Percentiles rank a stretch among this genome's conserved stretches.
phyloP scores from a whole-genome alignment of 257 asterid genomes.

The Capsicum chinense region DNA sequence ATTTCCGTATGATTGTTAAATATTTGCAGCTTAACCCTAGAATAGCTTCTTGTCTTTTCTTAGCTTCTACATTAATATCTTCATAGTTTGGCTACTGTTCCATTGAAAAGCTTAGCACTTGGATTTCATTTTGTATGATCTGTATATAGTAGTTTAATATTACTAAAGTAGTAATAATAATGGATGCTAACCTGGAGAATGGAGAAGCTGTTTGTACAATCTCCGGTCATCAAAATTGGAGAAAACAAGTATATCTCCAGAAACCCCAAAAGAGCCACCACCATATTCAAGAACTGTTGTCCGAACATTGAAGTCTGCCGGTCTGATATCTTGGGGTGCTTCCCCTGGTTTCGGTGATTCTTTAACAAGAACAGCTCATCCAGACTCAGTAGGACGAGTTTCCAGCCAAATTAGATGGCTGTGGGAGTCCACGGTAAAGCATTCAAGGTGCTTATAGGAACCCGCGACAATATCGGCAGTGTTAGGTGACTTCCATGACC shows the following conservation, averaged over 20 bases:
- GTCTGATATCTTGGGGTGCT: neutral
- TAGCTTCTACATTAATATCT: neutral
- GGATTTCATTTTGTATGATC: neutral
- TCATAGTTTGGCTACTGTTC: neutral
- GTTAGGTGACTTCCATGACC: constrained; percentile 20
- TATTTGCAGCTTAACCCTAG: neutral
- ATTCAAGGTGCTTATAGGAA: constrained; percentile 16
- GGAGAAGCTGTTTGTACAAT: constrained; percentile 9
- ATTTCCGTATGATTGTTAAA: no score
- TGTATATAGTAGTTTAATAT: neutral
- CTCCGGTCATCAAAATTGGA: constrained; percentile 29
- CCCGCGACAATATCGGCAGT: constrained; percentile 11
- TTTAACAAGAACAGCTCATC: constrained; percentile 26
- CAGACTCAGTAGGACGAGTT: constrained; percentile 24
- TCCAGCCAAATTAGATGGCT: constrained; percentile 9
- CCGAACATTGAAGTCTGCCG: neutral
- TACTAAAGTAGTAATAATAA: neutral
- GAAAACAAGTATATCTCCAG: constrained; percentile 24
- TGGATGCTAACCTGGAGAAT: neutral
- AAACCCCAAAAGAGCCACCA: constrained; percentile 18
- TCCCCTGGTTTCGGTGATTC: neutral
- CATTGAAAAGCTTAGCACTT: neutral
- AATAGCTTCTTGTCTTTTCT: neutral
- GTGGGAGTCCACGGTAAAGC: neutral
- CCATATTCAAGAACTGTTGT: constrained; percentile 26